Conservation (phyloP, 768 basidiomycete species). For the Solioccasus polychromus region DNA sequence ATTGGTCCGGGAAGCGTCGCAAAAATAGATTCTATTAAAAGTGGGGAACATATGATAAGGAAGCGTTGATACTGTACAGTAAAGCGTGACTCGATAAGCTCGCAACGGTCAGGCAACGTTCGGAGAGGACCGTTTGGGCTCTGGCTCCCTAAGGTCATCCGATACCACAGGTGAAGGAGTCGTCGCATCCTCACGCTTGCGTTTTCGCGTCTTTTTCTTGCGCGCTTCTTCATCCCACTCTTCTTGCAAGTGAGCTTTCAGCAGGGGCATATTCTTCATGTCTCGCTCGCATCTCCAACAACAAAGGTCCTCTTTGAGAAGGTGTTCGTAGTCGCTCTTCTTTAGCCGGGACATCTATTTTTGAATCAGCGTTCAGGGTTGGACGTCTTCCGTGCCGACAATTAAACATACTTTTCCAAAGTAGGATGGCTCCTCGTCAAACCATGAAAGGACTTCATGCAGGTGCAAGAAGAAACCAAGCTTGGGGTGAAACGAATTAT, state of each 20-base stretch:
- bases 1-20: slow-evolving; percentile 14
- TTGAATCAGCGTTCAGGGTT: background rate
- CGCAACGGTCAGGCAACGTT: slow-evolving; percentile 2
- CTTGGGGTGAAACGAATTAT: slow-evolving; percentile 86
- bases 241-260: slow-evolving; percentile 73
- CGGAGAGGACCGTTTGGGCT: slow-evolving; percentile 12
- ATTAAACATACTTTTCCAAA: slow-evolving; percentile 44
- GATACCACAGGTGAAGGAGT: background rate
- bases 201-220: slow-evolving; percentile 42
- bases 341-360: slow-evolving; percentile 53
- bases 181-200: slow-evolving; percentile 29
- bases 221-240: slow-evolving; percentile 60
- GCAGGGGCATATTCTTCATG: slow-evolving; percentile 67
- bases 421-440: slow-evolving; percentile 60
- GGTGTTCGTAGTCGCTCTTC: slow-evolving; percentile 52
- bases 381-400: background rate
- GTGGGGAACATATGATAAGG: background rate
- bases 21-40: slow-evolving; percentile 9
- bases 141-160: slow-evolving; percentile 9
- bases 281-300: slow-evolving; percentile 69
- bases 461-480: slow-evolving; percentile 81
- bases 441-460: slow-evolving; percentile 78
- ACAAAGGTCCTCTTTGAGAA: slow-evolving; percentile 62
- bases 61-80: no score
- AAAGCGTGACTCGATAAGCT: background rate